Evolutionary conservation across 2,329 filamentous ascomycete species (phyloP), one percentile per base, ranked within the genome.

Genomic region (Diaporthe australafricana): DNA sequence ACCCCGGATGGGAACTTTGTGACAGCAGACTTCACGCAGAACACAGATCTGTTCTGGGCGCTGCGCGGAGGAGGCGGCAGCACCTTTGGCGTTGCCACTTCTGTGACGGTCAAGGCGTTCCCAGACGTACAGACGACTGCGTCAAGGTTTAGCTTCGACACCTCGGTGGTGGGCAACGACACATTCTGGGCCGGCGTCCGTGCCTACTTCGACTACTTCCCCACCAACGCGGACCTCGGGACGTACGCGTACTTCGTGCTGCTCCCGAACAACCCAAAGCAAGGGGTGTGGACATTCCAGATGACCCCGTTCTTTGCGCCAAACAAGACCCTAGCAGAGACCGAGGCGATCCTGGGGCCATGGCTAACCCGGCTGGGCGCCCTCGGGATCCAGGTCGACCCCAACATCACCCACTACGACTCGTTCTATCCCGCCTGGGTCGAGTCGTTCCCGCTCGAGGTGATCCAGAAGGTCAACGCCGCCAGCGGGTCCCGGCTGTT

Each of bases 21-120:
- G 0, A 84, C 80, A 5, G 87, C 86, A 1, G 83, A 83, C 55
- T 81, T 79, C 25, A 77, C 81, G 2, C 76, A 85, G 38, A 86
- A 90, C 72, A 74, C 81, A 0, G 88, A 90, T 70, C 79, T 91
- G 8, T 90, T 88, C 79, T 91, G 87, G 84, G 89, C 88, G 2
- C 78, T 89, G 5, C 81, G 83, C 50, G 87, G 87, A 14, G 87
- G 88, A 2, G 87, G 88, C 78, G 70, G 80, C 69, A 80, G 67
- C 42, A 70, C 67, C 12, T 70, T 60, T 4, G 67, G 67, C 17
- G 52, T 70, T 0, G 53, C 55, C 53, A 70, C 67, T 2, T 70
- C 67, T 6, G 67, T 57, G 38, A 70, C 55, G 1, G 67, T 70
- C 67, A 70, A 63, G 42, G 67, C 67, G 7, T 45, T 47, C 22